phyloP scores from a whole-genome alignment of 1,284 basidiomycete species.

The Cryptococcus floricola region DNA sequence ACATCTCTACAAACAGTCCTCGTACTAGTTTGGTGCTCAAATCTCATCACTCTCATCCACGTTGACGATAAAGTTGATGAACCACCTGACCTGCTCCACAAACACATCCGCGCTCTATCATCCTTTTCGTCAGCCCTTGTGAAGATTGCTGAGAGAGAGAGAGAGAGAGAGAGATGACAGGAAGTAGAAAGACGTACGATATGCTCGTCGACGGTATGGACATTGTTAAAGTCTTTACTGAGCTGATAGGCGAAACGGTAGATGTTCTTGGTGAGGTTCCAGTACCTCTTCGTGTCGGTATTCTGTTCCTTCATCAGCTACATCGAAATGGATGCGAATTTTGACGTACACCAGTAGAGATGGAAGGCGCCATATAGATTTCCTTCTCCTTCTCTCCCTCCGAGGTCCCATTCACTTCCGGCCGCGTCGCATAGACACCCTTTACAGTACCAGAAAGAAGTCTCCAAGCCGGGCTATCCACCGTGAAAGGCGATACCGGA shows the following conservation, averaged over 20 bases:
- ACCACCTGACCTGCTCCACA: constrained; percentile 42
- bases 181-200: constrained; percentile 13
- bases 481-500: constrained; percentile 40
- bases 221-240: constrained; percentile 15
- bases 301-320: constrained; percentile 15
- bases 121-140: not conserved
- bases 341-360: constrained; percentile 30
- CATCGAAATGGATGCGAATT: not conserved
- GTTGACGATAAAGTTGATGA: constrained; percentile 40
- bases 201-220: constrained; percentile 43
- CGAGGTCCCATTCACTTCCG: constrained; percentile 5
- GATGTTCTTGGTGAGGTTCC: constrained; percentile 43
- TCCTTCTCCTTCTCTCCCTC: constrained; percentile 21
- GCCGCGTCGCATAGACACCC: constrained; percentile 30
- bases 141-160: not conserved
- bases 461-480: constrained; percentile 36
- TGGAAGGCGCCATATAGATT: constrained; percentile 34
- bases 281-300: constrained; percentile 46
- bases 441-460: constrained; percentile 37
- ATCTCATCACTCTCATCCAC: constrained; percentile 37
- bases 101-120: constrained; percentile 26
- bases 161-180: not conserved
- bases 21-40: not conserved
- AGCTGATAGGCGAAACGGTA: constrained; percentile 38
- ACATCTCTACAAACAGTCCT: too few relatives aligned